Base-by-base conservation (phyloP, 306 rosid genomes). In the Pyrus communis region DNA sequence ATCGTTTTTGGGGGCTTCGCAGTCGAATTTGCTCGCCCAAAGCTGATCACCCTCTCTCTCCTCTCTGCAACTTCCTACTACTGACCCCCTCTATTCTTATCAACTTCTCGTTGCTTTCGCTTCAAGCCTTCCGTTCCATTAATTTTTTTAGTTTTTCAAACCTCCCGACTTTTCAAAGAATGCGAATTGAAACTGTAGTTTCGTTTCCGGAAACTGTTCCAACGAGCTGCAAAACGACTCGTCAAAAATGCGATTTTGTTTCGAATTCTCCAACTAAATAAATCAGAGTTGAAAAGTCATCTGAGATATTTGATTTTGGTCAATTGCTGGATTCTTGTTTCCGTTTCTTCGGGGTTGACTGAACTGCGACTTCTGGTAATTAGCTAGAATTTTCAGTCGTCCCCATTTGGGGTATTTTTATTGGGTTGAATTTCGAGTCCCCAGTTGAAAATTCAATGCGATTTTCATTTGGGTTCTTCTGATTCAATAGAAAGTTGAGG, bases 91-190 rank as follows among this genome's bases (percentile, higher is more conserved):
- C 59, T 61, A 46, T 28, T 43, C 17, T 66, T 43, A 60, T 28
- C 38, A 70, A 46, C 33, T 83, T 78, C 30, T 80, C 49, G 86
- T 89, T 85, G 57, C 90, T 84, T 86, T 78, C 10, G 28, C 80
- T 62, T 40, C 91, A 84, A 82, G 89, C 71, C 79, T 84, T 71
- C 46, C 23, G 67, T 61, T 67, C 6, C 31, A 8, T 25, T 33
- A 40, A 4, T 4, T 21, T 58, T 59, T 23, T 5, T 10, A 0
- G 1, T 76, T 54, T n/a, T 23, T 27, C 18, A 31, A 22, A 22
- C 23, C 58, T 19, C 6, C 11, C 61, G 81, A 63, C 21, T 58
- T 55, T 54, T 28, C 21, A 54, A 71, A 11, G 46, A 40, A 40
- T 40, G 43, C 43, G 11, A 40, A 40, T 40, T 13, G 66, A 27